Evolutionary conservation across 306 rosid genomes (phyloP).

Genomic region (Cicer bijugum): DNA sequence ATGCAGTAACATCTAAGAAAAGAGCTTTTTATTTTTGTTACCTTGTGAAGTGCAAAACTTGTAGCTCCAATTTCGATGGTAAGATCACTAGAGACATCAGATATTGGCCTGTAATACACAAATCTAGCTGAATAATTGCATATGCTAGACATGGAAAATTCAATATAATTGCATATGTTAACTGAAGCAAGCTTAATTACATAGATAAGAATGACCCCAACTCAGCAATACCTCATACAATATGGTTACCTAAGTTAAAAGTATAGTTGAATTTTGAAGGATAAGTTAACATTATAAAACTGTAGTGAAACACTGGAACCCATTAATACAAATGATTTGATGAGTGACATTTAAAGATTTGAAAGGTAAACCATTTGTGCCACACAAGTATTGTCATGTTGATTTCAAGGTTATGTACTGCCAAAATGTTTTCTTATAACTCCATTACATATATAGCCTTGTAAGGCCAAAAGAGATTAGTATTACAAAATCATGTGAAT

Average conservation of each 20-base stretch:
- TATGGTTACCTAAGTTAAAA: constrained; percentile 31
- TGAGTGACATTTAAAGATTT: constrained; percentile 25
- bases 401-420: constrained; percentile 41
- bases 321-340: constrained; percentile 44
- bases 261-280: constrained; percentile 39
- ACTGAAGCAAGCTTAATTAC: constrained; percentile 44
- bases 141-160: constrained; percentile 44
- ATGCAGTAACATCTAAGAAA: constrained; percentile 35
- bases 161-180: constrained; percentile 17
- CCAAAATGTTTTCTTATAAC: constrained; percentile 48
- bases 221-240: constrained; percentile 36
- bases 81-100: constrained; percentile 95
- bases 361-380: constrained; percentile 40
- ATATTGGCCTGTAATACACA: constrained; percentile 83
- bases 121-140: constrained; percentile 46
- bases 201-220: constrained; percentile 50
- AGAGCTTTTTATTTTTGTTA: constrained; percentile 48
- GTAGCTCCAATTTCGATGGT: constrained; percentile 85
- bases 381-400: constrained; percentile 44
- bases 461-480: constrained; percentile 20
- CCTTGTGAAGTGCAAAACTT: constrained; percentile 94
- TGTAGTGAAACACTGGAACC: constrained; percentile 41
- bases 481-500: constrained; percentile 47
- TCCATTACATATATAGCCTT: constrained; percentile 36
- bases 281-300: constrained; percentile 13